phyloP scores from a whole-genome alignment of 2,329 filamentous ascomycete species.

The Botryotinia calthae region DNA sequence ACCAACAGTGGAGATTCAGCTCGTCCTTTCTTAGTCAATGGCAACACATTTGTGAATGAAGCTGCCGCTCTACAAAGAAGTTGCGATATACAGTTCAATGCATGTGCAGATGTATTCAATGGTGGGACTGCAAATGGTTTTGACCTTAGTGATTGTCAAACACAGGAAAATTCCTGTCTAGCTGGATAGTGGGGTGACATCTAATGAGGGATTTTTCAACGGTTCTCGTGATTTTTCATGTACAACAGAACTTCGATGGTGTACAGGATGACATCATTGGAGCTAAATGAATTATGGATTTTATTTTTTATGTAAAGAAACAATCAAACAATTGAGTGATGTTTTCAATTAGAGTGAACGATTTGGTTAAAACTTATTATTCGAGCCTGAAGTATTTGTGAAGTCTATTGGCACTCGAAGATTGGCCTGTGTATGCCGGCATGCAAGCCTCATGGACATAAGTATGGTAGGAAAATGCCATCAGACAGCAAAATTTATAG shows the following conservation, averaged over 20 bases:
- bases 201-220: too few relatives aligned
- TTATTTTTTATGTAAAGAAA: background rate
- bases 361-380: background rate
- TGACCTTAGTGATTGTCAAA: conserved; percentile 28
- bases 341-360: background rate
- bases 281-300: background rate
- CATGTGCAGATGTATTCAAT: conserved; percentile 57
- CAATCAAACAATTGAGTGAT: background rate
- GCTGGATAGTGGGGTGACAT: background rate
- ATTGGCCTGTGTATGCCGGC: background rate
- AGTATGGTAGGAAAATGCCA: too few relatives aligned
- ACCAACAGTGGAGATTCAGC: conserved; percentile 47
- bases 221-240: background rate
- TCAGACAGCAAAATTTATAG: too few relatives aligned
- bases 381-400: background rate
- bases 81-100: conserved; percentile 63
- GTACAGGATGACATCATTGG: background rate
- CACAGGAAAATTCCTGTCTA: conserved; percentile 29
- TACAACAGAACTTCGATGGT: background rate
- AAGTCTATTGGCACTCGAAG: background rate
- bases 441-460: too few relatives aligned
- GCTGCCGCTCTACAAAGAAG: conserved; percentile 55
- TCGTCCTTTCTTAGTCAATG: conserved; percentile 56
- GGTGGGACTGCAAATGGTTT: conserved; percentile 39
- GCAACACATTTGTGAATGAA: conserved; percentile 56